Base-by-base conservation (phyloP, 2,329 filamentous ascomycete genomes). In the Triangularia setosa region DNA sequence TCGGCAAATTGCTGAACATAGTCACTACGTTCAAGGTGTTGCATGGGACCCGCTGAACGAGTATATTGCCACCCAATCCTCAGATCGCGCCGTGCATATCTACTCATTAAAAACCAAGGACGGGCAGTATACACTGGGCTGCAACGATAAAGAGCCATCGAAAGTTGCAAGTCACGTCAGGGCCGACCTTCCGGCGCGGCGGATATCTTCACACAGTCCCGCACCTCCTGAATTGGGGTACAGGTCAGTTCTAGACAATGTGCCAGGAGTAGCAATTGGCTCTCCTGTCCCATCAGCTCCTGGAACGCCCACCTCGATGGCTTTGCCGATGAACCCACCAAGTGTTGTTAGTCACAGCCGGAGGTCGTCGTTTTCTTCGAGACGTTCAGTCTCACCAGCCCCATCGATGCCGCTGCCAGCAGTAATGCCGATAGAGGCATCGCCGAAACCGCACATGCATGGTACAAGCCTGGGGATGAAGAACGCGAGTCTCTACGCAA, bases 1-100 rank as follows among this genome's bases (percentile, higher is more conserved):
- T 64, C 90, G 94, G 65, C 94, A 97, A 76, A 97, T 98, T 69
- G 94, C 94, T 60, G 94, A 98, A 76, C 94, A 98, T 78, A 96
- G 92, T 73, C 95, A 99, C 77, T 99, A 97, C 76, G 95, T 99
- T 18, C 95, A 99, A 79, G 95, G 95, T 57, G 96, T 99, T 7
- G 91, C 95, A 4, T 99, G 95, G 96, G 96, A 99, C 79, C 96
- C 95, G 24, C 80, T 97, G 63, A 98, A 98, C 79, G 95, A 99
- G 79, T 99, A 93, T 76, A 93, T 99, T 65, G 95, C 95, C 40
- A 99, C 95, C 1, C 95, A 99, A 75, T 99, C 95, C 6, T 99
- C 95, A 4, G 95, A 99, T 79, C 90, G 95, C 74, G 97, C 95
- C 1, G 94, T 98, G 14, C 96, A 99, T 77, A 95, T 99, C 70